phyloP scores from a whole-genome alignment of 805 yeast genomes.

The Candida nanaspora region DNA sequence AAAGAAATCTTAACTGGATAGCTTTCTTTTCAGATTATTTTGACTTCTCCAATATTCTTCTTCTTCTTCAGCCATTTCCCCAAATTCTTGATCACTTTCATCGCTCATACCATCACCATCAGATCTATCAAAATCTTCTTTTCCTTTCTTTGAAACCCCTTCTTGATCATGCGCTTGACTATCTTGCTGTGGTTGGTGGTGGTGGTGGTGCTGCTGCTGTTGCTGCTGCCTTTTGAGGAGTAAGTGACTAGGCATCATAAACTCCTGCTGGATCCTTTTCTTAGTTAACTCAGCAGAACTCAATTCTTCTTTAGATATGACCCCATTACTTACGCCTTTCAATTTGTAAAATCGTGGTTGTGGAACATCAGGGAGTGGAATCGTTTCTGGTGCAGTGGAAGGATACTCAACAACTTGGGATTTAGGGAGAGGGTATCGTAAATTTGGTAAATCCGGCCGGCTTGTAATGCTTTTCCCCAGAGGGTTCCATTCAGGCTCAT shows the following conservation, averaged over 20 bases:
- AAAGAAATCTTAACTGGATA: slow-evolving; percentile 3
- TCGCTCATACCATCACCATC: background rate
- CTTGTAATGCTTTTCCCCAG: slow-evolving; percentile 39
- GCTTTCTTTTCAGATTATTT: slow-evolving; percentile 2
- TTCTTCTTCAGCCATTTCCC: slow-evolving; percentile 11
- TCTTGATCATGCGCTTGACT: no score
- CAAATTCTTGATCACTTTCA: slow-evolving; percentile 1
- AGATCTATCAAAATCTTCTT: background rate
- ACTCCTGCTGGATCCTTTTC: slow-evolving; percentile 2
- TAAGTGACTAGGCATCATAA: slow-evolving; percentile 14
- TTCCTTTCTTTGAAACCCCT: background rate
- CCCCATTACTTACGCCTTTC: slow-evolving; percentile 11
- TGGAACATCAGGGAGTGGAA: slow-evolving; percentile 30
- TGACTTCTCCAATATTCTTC: slow-evolving; percentile 10
- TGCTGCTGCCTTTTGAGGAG: background rate
- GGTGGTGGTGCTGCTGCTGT: background rate
- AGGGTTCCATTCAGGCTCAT: slow-evolving; percentile 62
- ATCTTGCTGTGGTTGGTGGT: background rate
- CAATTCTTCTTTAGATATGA: slow-evolving; percentile 5
- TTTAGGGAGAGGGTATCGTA: slow-evolving; percentile 24
- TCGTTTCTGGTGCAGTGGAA: background rate
- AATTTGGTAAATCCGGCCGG: slow-evolving; percentile 12
- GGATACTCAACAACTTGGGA: background rate
- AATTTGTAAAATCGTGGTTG: slow-evolving; percentile 42
- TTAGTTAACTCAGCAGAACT: slow-evolving; percentile 5